Evolutionary conservation across 116 monocot genomes (phyloP), one percentile per base, ranked within the genome.

Genomic region (Cymodocea nodosa): DNA sequence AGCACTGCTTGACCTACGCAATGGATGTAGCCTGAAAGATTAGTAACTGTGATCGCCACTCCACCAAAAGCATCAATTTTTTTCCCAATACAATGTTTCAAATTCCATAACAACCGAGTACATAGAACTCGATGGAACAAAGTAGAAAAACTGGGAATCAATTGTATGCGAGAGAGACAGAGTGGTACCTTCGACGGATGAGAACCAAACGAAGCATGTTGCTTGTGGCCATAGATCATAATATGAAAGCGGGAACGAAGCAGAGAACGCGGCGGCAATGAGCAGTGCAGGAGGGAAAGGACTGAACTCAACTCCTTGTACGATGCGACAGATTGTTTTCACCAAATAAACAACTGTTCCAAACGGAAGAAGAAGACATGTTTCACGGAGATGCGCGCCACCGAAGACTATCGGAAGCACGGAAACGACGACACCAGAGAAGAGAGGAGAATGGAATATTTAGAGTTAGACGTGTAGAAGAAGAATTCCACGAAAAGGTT

Each of bases 121-220:
- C 3, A 16, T 30, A 15, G 5, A 16, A 35, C 5, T 34, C 16
- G 24, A 59, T 59, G 30, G 59, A 17, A 60, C n/a, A 2, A 25
- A 13, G 18, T 57, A 11, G 14, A 11, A 23, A 23, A 0, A 13
- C 10, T 22, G 11, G 24, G 24, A 23, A 23, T 12, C 10, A 3
- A 11, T 23, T 22, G 57, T 23, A 57, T 57, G 24, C 16, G 35
- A 35, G 35, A 35, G 30, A n/a, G n/a, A n/a, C n/a, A 60, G 15
- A 57, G 24, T 23, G 6, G 56, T 59, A 60, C 35, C 60, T 17
- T 17, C 15, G 30, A 15, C 34, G 60, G 18, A 60, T 35, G 60
- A 34, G 3, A 35, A 60, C 35, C 16, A 60, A 60, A 8, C 35
- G 60, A 60, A 60, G 17, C 60, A 60, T 35, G 60, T 34, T 60